Base-by-base conservation (phyloP, 164 flowering plant genomes). In the Vitis rotundifolia region DNA sequence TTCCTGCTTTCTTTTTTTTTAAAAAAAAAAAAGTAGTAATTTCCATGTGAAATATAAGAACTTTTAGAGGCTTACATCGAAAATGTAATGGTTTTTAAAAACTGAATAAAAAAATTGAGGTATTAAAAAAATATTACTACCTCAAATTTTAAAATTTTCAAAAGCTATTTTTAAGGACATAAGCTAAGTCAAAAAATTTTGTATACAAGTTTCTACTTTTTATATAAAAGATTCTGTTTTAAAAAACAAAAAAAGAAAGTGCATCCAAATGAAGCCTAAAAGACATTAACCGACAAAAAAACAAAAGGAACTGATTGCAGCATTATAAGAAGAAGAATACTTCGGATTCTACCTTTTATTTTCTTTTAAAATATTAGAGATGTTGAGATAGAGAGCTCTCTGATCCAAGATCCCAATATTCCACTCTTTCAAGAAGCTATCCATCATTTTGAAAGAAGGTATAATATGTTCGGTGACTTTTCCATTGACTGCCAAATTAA, bases 401-500 rank as follows among this genome's bases (percentile, higher is more conserved):
- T 90, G 87, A 64, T 95, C 97, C 76, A 80, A 72, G 22, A 83
- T 70, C 50, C 82, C 91, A 72, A 95, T 72, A 73, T 88, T 89
- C 99, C 99, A 95, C 77, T 95, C 98, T 76, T 83, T 91, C 74
- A 95, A 71, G 75, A 93, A 91, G 72, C 75, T 86, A 70, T 95
- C 99, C 7, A 95, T 85, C 76, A 80, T 91, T 68, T 85, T 93
- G 71, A 91, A 88, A 58, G 99, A 91, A 68, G 97, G 97, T 11
- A 85, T 47, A 11, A 95, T 77, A 66, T 84, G 82, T 49, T 95
- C 99, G 3, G 86, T 84, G 54, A 90, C 94, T 78, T 90, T 91
- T 49, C 94, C 99, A 71, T 71, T 79, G 16, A 80, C 63, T 6
- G 97, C 97, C 86, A 95, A 77, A 74, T 84, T 70, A 54, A 95